These are phyloP conservation scores for Diaporthe sp. DNA, from an alignment of 2,329 filamentous ascomycete species.

Conservation along the genomic window DNA sequence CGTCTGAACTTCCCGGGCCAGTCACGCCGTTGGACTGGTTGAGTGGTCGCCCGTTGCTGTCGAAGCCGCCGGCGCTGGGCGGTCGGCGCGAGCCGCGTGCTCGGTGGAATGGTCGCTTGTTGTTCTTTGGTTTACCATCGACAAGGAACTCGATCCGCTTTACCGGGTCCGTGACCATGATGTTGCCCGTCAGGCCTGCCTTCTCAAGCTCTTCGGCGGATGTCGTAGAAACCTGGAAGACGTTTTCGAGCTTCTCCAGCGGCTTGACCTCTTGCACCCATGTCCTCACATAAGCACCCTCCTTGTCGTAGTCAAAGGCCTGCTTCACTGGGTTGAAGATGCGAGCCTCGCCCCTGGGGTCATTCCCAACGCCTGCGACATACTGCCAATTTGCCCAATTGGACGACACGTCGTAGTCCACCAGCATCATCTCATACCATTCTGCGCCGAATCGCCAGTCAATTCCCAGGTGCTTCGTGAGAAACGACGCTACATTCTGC, in stretches of 20 bases:
- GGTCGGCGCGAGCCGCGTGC: constrained; percentile 42
- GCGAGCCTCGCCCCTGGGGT: constrained; percentile 78
- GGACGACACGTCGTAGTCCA: constrained; percentile 82
- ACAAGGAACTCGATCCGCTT: constrained; percentile 75
- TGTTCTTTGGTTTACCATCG: constrained; percentile 61
- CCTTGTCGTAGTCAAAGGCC: constrained; percentile 80
- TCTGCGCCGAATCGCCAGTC: constrained; percentile 88
- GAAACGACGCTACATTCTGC: constrained; percentile 82
- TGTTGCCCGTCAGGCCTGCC: constrained; percentile 68
- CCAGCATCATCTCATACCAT: constrained; percentile 83
- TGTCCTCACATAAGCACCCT: constrained; percentile 77
- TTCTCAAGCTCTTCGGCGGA: constrained; percentile 69
- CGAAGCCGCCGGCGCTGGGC: constrained; percentile 38
- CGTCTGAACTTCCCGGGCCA: constrained; percentile 13
- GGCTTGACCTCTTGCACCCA: constrained; percentile 79
- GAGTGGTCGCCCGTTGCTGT: neutral
- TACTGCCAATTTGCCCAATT: constrained; percentile 93
- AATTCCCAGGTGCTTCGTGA: constrained; percentile 79
- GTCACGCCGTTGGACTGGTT: neutral
- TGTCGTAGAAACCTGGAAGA: constrained; percentile 81
- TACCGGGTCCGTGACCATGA: constrained; percentile 78
- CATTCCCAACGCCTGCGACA: constrained; percentile 83
- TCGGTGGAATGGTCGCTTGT: constrained; percentile 52
- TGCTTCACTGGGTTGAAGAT: constrained; percentile 89
- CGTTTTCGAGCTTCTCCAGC: constrained; percentile 66